Evolutionary conservation across 805 yeast genomes (phyloP).

Genomic region (Tetrapisispora phaffii): DNA sequence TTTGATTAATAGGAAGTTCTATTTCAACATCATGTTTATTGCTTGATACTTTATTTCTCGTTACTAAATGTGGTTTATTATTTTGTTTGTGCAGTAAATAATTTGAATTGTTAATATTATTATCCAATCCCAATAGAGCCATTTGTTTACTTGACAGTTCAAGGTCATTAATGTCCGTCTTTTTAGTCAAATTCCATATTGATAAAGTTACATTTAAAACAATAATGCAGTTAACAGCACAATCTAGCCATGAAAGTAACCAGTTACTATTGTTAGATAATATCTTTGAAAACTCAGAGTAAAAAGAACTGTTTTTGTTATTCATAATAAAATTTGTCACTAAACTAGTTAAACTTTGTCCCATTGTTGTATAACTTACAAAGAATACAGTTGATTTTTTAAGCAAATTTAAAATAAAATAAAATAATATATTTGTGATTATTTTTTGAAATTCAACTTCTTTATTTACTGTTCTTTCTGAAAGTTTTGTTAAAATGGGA

Average conservation of each 20-base stretch:
- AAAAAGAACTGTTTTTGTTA: neutral
- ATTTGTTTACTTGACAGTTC: slow-evolving; percentile 27
- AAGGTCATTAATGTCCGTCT: slow-evolving; percentile 28
- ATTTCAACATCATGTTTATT: neutral
- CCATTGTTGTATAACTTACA: slow-evolving; percentile 11
- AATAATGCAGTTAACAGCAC: slow-evolving; percentile 17
- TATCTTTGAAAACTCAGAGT: neutral
- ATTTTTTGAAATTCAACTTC: slow-evolving; percentile 32
- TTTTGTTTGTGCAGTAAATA: neutral
- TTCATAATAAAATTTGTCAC: neutral
- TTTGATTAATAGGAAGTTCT: neutral
- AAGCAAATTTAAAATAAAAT: slow-evolving; percentile 26
- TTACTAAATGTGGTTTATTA: slow-evolving; percentile 12
- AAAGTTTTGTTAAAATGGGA: slow-evolving; percentile 23
- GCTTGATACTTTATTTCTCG: neutral
- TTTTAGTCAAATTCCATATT: slow-evolving; percentile 24
- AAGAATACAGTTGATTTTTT: slow-evolving; percentile 14
- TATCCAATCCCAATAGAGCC: slow-evolving; percentile 27
- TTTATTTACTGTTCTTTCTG: slow-evolving; percentile 32
- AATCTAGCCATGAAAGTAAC: neutral
- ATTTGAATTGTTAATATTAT: neutral
- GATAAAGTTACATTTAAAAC: slow-evolving; percentile 26
- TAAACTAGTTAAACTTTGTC: slow-evolving; percentile 2
- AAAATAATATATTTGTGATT: slow-evolving; percentile 26
- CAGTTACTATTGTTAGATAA: neutral